Evolutionary conservation across 441 rosid genomes (phyloP), one percentile per base, ranked within the genome.

Genomic region (Cnidoscolus chayamansa): DNA sequence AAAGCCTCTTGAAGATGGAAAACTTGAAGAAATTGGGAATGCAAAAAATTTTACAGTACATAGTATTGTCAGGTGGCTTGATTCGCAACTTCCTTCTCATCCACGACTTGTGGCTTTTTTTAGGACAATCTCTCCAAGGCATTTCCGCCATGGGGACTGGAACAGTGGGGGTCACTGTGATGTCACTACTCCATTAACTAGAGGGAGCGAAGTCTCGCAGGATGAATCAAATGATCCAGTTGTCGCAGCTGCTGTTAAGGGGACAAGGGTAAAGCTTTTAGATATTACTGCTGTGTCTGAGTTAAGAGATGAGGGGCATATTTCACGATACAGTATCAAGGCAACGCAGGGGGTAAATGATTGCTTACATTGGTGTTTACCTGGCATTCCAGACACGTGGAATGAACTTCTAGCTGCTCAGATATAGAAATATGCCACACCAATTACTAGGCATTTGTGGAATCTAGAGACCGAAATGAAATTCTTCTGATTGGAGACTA

Each of bases 281-380:
- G 85, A 81, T 70, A 72, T 84, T 19, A 84, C 81, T 49, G 82
- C 81, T 31, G 51, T 80, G 17, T 81, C 87, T 3, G 72, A 76
- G 8, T 65, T 84, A 25, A 79, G 84, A 66, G 87, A 84, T 8
- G 84, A 84, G 62, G 82, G 74, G 54, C 87, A 81, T 59, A 77
- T 79, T 32, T 79, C 84, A 2, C 70, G 78, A 10, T 83, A 77
- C 65, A 78, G 81, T 70, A 64, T 71, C 0, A 81, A 64, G 72
- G 63, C 71, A 30, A 75, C 68, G 19, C 55, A 35, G 8, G 76
- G 76, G 1, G 73, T 63, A 16, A 75, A 73, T 60, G 84, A 83
- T 65, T 79, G 84, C 81, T 51, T 79, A 82, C 83, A 84, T 43
- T 84, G 86, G 86, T 84, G 84, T 72, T 56, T 84, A 32, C 83